Percentiles rank a stretch among this genome's conserved stretches.
Evolutionary conservation across 106 monocot genomes (phyloP).

Genomic region (Acanthochlamys bracteata): DNA sequence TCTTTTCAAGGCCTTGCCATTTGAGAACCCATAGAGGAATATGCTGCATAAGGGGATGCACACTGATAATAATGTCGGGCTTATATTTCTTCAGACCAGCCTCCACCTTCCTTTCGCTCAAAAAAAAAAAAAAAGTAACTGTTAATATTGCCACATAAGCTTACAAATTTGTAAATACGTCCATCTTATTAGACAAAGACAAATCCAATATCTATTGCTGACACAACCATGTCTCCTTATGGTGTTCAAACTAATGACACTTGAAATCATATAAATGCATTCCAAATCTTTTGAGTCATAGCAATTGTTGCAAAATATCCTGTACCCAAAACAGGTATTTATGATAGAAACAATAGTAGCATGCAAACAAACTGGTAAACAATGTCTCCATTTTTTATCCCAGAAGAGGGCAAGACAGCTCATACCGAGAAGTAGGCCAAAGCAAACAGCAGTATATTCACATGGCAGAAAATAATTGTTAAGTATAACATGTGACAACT

Average conservation of each 20-base stretch:
- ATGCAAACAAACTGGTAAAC: neutral
- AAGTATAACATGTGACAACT: neutral
- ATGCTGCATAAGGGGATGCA: slow-evolving; percentile 96
- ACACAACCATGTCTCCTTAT: too few relatives aligned
- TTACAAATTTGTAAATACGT: neutral
- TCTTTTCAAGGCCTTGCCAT: slow-evolving; percentile 79
- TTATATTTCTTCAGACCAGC: slow-evolving; percentile 93
- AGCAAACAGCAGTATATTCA: neutral
- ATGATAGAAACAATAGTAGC: too few relatives aligned
- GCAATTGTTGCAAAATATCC: too few relatives aligned
- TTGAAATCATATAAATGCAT: too few relatives aligned
- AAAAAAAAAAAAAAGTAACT: neutral
- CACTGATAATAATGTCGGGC: slow-evolving; percentile 92
- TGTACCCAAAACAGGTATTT: too few relatives aligned
- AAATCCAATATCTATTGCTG: too few relatives aligned
- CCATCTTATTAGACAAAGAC: too few relatives aligned
- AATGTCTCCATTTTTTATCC: neutral
- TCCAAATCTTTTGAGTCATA: too few relatives aligned
- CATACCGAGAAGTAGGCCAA: neutral
- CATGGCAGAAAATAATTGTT: neutral
- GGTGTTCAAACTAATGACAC: too few relatives aligned
- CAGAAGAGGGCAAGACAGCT: neutral
- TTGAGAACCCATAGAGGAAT: slow-evolving; percentile 87
- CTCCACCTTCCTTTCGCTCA: slow-evolving; percentile 73
- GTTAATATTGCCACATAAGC: neutral